These are phyloP conservation scores for Cystobasidium sp. DNA, from an alignment of 1,284 basidiomycete genomes.

Conservation along the genomic window DNA sequence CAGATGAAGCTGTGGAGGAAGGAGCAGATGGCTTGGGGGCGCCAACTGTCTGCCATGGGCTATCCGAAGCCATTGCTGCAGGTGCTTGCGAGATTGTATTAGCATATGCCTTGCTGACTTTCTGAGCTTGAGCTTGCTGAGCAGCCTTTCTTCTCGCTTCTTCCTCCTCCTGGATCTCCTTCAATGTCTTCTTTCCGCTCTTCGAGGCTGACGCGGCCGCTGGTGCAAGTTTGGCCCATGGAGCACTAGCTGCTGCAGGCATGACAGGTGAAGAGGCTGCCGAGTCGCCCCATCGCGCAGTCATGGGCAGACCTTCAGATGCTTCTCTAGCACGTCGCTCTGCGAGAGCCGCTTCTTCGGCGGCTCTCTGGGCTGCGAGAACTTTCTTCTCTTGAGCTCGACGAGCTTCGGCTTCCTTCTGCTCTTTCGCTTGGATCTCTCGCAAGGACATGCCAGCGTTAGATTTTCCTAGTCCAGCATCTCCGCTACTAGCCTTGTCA, in stretches of 20 bases:
- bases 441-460: constrained; percentile 66
- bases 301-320: constrained; percentile 60
- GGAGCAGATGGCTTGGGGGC: constrained; percentile 32
- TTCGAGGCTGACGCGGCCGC: constrained; percentile 50
- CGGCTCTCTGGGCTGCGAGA: constrained; percentile 57
- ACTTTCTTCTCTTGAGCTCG: constrained; percentile 70
- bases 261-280: constrained; percentile 65
- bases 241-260: constrained; percentile 60
- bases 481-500: constrained; percentile 2
- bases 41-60: constrained; percentile 43
- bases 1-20: constrained; percentile 68
- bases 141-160: constrained; percentile 71
- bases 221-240: constrained; percentile 57
- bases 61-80: constrained; percentile 34
- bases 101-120: constrained; percentile 51
- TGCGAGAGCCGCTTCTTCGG: constrained; percentile 54
- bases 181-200: constrained; percentile 82
- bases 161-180: constrained; percentile 98
- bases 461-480: not conserved
- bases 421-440: constrained; percentile 94
- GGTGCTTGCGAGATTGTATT: constrained; percentile 47
- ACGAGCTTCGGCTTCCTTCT: constrained; percentile 72
- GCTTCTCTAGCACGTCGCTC: constrained; percentile 56
- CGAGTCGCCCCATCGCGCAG: constrained; percentile 75
- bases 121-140: constrained; percentile 49